Base-by-base conservation (phyloP, 805 yeast genomes). In the Kodamaea fukazawae region DNA sequence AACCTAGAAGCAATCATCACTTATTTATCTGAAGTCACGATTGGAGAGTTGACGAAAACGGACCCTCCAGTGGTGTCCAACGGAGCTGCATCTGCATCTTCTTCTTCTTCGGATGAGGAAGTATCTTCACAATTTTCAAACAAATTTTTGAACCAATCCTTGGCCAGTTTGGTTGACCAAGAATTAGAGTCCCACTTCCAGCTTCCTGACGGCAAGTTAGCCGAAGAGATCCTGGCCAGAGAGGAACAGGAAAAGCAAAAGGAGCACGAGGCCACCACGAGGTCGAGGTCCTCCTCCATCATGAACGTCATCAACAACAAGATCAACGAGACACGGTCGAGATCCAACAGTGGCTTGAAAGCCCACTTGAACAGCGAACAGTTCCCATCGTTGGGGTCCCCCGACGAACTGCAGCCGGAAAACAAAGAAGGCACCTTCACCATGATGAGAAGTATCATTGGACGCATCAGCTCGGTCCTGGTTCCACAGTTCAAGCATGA, bases 1-100 rank as follows among this genome's bases (percentile, higher is more conserved):
- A 69, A 69, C 46, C 63, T 67, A 38, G 74, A 69, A 39, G 74
- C 74, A 3, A 59, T 65, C 12, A 50, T 67, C 10, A 59, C 53
- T 32, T 69, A 61, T 48, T 50, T 68, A 27, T 60, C 64, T 42
- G 65, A 61, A 4, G 60, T 67, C 4, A 61, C 70, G 1, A 44
- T 65, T 10, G 43, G 48, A 12, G 71, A 64, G 30, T 51, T 67
- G 28, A 20, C 38, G 2, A 37, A 37, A 30, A 23, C 18, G 4
- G 29, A 29, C 9, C 41, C 46, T 6, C 46, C 13, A 6, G 33
- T 23, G 7, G 28, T 29, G 5, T 13, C 17, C 16, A 31, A 29
- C 23, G 27, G 25, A n/a, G 33, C 32, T 7, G 36, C 30, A 14
- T 35, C 36, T 17, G 35, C 40, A 29, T 22, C 42, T 4, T 39